phyloP scores from a whole-genome alignment of 371 early-diverging fungal species.

The Rhizopus arrhizus region DNA sequence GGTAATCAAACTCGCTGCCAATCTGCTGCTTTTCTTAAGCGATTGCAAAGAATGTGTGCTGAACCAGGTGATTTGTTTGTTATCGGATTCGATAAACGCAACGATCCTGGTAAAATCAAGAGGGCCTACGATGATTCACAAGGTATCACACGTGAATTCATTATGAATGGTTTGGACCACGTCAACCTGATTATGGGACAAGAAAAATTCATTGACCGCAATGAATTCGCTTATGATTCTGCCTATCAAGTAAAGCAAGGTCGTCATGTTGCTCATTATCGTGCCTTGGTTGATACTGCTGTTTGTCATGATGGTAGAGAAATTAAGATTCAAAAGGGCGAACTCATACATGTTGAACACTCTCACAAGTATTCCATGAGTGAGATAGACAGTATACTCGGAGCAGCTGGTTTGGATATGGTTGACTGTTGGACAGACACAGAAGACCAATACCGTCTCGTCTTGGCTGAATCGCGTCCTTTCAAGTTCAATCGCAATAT shows the following conservation, averaged over 20 bases:
- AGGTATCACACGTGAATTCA: slow-evolving; percentile 79
- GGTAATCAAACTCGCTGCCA: slow-evolving; percentile 73
- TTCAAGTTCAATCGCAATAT: slow-evolving; percentile 54
- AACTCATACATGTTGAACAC: slow-evolving; percentile 88
- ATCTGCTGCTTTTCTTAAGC: slow-evolving; percentile 54
- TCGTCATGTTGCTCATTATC: slow-evolving; percentile 81
- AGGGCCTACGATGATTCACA: slow-evolving; percentile 83
- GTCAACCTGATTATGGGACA: slow-evolving; percentile 70
- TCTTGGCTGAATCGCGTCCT: slow-evolving; percentile 71
- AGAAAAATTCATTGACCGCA: slow-evolving; percentile 54
- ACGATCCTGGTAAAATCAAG: slow-evolving; percentile 66
- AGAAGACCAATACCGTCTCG: slow-evolving; percentile 68
- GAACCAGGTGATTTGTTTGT: slow-evolving; percentile 76
- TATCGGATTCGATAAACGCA: slow-evolving; percentile 85
- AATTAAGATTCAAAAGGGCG: slow-evolving; percentile 62
- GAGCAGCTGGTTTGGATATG: slow-evolving; percentile 55
- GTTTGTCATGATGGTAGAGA: slow-evolving; percentile 46
- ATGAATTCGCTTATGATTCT: slow-evolving; percentile 71
- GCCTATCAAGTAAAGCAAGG: slow-evolving; percentile 74
- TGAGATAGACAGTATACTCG: slow-evolving; percentile 64
- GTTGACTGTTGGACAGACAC: slow-evolving; percentile 67
- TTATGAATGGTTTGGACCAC: slow-evolving; percentile 84
- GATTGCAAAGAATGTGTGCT: slow-evolving; percentile 46
- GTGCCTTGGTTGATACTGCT: slow-evolving; percentile 52
- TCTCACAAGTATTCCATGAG: slow-evolving; percentile 78